phyloP scores from a whole-genome alignment of 2,329 filamentous ascomycete genomes.

The Exophiala mesophila region DNA sequence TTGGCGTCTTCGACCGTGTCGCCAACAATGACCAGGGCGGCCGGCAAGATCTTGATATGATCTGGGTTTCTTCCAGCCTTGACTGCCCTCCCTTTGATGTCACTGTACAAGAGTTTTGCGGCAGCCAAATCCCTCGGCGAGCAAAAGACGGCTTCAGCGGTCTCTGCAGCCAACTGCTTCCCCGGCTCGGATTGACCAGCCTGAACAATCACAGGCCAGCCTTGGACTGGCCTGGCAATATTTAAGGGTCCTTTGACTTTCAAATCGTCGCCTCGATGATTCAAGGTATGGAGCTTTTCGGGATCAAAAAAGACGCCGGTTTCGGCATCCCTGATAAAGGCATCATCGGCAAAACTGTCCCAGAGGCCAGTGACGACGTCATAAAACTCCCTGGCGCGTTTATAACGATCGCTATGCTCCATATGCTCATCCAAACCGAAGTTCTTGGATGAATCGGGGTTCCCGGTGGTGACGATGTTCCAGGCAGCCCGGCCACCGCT shows the following conservation, averaged over 20 bases:
- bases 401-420: conserved; percentile 48
- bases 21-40: conserved; percentile 48
- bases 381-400: conserved; percentile 50
- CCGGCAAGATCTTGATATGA: conserved; percentile 50
- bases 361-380: conserved; percentile 51
- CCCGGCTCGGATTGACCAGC: conserved; percentile 52
- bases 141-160: conserved; percentile 51
- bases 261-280: conserved; percentile 48
- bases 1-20: conserved; percentile 47
- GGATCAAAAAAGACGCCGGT: conserved; percentile 49
- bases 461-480: conserved; percentile 53
- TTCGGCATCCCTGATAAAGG: conserved; percentile 47
- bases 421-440: conserved; percentile 49
- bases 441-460: conserved; percentile 50
- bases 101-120: conserved; percentile 47
- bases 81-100: conserved; percentile 47
- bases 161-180: conserved; percentile 49
- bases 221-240: conserved; percentile 50
- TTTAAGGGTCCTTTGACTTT: conserved; percentile 48
- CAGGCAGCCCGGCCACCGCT: conserved; percentile 49
- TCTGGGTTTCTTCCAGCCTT: conserved; percentile 43
- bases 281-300: conserved; percentile 48
- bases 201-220: conserved; percentile 54
- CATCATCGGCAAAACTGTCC: conserved; percentile 54
- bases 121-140: conserved; percentile 43